Evolutionary conservation across 306 rosid species (phyloP), one percentile per base, ranked within the genome.

Genomic region (Potentilla sterilis): DNA sequence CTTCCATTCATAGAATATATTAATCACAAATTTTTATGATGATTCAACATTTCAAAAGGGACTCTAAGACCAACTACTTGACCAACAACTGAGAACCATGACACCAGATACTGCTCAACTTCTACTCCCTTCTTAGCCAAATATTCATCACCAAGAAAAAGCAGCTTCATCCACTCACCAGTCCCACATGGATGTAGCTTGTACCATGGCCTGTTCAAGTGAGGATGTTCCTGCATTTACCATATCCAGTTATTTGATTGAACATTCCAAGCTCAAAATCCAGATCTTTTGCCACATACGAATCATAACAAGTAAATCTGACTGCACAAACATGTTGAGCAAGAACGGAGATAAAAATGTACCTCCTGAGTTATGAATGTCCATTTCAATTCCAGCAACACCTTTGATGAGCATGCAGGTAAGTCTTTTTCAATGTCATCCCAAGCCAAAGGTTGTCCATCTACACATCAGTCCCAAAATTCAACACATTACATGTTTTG

Each of bases 101-200:
- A 86, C 75, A 84, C 78, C 43, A 93, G 71, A 72, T 91, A 91
- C 24, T 67, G 87, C 67, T 88, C 87, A 38, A 82, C 58, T n/a
- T 32, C 64, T 10, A 72, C 74, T 61, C 85, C 87, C 14, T 65
- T 82, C 64, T 71, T 79, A 19, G 82, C 81, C 85, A 28, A 14
- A 66, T 78, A 80, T 71, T 80, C 41, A 47, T 82, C 86, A 52
- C 78, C 52, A 42, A 46, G 57, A 37, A 79, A 86, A 65, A 94
- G 93, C 72, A 91, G 82, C 88, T 91, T 94, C 94, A 93, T 87
- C 98, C 97, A 93, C 48, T 88, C 98, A 40, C 90, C 69, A 1
- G 97, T 89, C 40, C 97, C 98, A 72, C 98, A 91, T 51, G 98
- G 95, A 86, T 94, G 98, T 75, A 94, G 76, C 78, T 91, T 94